Evolutionary conservation across 805 yeast species (phyloP).

Genomic region (Suhomyces sp.): DNA sequence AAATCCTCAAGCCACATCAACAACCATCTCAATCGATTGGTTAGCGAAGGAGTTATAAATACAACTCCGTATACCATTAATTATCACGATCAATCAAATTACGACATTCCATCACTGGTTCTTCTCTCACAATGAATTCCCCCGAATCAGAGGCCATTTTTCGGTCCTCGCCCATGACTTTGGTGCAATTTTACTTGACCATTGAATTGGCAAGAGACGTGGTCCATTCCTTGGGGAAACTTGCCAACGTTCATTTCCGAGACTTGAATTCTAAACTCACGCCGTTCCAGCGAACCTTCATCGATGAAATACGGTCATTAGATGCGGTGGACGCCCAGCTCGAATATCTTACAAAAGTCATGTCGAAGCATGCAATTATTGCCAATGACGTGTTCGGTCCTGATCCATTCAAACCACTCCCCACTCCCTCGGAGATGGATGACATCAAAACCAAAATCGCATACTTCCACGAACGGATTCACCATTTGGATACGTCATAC

Average conservation of each 20-base stretch:
- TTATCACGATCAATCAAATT: too few relatives aligned
- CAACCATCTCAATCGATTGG: too few relatives aligned
- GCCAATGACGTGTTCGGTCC: conserved; percentile 45
- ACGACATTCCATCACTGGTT: too few relatives aligned
- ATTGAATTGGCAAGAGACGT: conserved; percentile 45
- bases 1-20: too few relatives aligned
- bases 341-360: conserved; percentile 22
- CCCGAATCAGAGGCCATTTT: conserved; percentile 35
- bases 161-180: conserved; percentile 49
- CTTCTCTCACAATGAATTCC: too few relatives aligned
- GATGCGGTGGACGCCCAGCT: conserved; percentile 36
- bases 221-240: conserved; percentile 36
- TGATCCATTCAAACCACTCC: conserved; percentile 16
- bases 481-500: conserved; percentile 38
- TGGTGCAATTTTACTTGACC: conserved; percentile 49
- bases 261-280: conserved; percentile 50
- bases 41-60: too few relatives aligned
- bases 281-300: conserved; percentile 47
- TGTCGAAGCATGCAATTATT: conserved; percentile 30
- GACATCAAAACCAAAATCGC: conserved; percentile 25
- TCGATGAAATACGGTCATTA: conserved; percentile 38
- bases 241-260: conserved; percentile 44
- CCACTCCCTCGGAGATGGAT: conserved; percentile 36
- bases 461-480: conserved; percentile 29
- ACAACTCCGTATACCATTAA: too few relatives aligned